Conservation (phyloP, 345 rosid species). For the Populus pruinosa region DNA sequence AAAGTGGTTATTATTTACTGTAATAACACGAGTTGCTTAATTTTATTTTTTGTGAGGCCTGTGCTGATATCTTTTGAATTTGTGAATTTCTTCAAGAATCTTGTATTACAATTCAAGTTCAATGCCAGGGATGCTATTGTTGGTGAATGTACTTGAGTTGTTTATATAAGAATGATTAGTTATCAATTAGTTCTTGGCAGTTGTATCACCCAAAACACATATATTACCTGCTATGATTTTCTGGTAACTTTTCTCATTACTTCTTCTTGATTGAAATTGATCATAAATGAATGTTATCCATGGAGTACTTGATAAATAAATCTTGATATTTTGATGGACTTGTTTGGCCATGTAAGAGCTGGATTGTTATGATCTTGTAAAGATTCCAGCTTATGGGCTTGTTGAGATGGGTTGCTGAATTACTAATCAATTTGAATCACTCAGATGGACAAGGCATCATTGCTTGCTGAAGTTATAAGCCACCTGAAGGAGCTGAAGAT, state of each 20-base stretch:
- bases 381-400: neutral
- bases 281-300: neutral
- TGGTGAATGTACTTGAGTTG: neutral
- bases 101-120: neutral
- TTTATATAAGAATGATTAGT: neutral
- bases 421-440: neutral
- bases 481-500: slow-evolving; percentile 54
- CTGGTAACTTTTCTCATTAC: neutral
- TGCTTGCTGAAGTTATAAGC: slow-evolving; percentile 56
- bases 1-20: too few relatives aligned
- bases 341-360: neutral
- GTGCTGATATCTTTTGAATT: neutral
- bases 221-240: neutral
- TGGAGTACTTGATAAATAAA: neutral
- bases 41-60: neutral
- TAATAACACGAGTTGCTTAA: neutral
- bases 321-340: neutral
- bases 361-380: neutral
- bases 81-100: neutral
- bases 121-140: neutral
- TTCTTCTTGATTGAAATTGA: neutral
- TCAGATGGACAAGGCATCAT: slow-evolving; percentile 76
- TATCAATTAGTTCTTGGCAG: neutral
- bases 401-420: neutral
- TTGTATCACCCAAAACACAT: neutral